phyloP scores from a whole-genome alignment of 2,329 filamentous ascomycete species.

The Colletotrichum godetiae region DNA sequence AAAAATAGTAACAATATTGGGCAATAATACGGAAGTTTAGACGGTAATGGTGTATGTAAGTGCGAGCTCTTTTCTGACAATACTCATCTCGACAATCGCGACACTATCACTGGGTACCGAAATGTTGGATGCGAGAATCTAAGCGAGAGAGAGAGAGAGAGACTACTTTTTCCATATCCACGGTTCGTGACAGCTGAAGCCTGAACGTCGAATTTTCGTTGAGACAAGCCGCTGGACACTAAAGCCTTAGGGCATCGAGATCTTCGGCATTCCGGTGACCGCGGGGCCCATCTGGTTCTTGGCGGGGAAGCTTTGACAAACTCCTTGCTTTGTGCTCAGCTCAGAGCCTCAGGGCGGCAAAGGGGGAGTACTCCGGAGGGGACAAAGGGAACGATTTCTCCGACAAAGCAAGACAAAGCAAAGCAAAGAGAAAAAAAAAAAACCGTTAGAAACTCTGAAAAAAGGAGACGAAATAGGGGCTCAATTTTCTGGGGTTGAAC shows the following conservation, averaged over 20 bases:
- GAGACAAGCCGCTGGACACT: background rate
- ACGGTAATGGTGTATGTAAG: background rate
- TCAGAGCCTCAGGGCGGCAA: background rate
- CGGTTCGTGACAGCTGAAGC: too few species aligned
- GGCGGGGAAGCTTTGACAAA: conserved; percentile 3
- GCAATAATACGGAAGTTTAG: background rate
- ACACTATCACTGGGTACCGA: background rate
- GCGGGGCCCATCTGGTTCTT: background rate
- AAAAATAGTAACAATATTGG: background rate
- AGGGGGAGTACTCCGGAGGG: background rate
- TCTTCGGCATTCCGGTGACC: background rate
- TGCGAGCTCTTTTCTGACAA: background rate
- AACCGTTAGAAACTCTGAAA: background rate
- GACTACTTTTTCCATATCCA: background rate
- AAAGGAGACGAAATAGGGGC: background rate
- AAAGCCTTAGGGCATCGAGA: background rate
- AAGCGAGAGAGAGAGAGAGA: background rate
- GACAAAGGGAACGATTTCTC: background rate
- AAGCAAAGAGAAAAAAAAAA: too few species aligned
- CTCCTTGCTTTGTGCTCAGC: background rate
- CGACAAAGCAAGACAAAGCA: background rate
- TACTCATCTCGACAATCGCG: background rate
- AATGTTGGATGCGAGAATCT: background rate
- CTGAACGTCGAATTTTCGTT: background rate
- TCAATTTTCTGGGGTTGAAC: background rate